Evolutionary conservation across 164 flowering plant genomes (phyloP).

Genomic region (Annona squamosa): DNA sequence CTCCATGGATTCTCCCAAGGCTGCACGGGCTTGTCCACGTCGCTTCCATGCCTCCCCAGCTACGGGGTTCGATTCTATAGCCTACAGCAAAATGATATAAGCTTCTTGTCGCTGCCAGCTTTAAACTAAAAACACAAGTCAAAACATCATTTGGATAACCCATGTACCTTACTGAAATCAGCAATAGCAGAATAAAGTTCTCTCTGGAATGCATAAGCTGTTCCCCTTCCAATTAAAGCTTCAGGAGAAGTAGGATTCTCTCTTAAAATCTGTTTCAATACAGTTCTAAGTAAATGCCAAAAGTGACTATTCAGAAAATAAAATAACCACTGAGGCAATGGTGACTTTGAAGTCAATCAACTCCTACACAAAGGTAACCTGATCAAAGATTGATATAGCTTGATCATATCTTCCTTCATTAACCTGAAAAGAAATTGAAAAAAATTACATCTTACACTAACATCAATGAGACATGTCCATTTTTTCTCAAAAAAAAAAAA

Average conservation of each 20-base stretch:
- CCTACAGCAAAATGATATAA: constrained; percentile 30
- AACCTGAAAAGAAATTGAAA: constrained; percentile 44
- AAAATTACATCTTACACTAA: neutral
- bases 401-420: constrained; percentile 87
- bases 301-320: neutral
- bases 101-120: neutral
- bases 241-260: constrained; percentile 84
- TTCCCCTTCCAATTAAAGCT: constrained; percentile 96
- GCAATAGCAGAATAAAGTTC: constrained; percentile 79
- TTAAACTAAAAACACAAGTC: too few relatives aligned
- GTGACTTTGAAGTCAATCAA: neutral
- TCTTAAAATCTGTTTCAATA: constrained; percentile 52
- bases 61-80: constrained; percentile 67
- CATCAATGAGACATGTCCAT: neutral
- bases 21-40: constrained; percentile 97
- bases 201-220: constrained; percentile 89
- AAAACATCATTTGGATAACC: neutral
- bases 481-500: too few relatives aligned
- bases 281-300: neutral
- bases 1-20: constrained; percentile 77
- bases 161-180: constrained; percentile 77
- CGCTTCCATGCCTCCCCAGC: constrained; percentile 99
- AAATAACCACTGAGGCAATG: neutral
- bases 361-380: constrained; percentile 39
- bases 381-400: constrained; percentile 79